Evolutionary conservation across 306 rosid species (phyloP), one percentile per base, ranked within the genome.

Genomic region (Inga leiocalycina): DNA sequence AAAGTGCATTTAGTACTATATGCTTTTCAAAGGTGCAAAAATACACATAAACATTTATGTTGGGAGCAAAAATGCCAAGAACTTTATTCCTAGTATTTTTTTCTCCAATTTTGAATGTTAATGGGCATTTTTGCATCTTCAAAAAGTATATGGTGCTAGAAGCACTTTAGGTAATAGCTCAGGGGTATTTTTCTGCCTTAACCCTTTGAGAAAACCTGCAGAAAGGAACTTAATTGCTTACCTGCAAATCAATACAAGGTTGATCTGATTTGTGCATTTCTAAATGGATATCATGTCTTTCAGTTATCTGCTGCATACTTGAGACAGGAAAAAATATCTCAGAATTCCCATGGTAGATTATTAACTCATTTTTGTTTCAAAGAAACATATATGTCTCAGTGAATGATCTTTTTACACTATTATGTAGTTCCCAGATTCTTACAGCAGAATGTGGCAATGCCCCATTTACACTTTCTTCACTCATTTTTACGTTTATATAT

Each of bases 231-330:
- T 10, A 34, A 19, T 17, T 66, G 8, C 45, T 32, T 77, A 77
- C 82, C 79, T 45, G 79, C 20, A 45, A 27, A 51, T 77, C 78
- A 32, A n/a, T 66, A 17, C 41, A 45, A n/a, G 32, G 56, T 11
- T 54, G 66, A 22, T 71, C 44, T 61, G 12, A 77, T 70, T 8
- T 76, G 51, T 32, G 27, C 62, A 7, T 34, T 44, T 6, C 75
- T 71, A 73, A n/a, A 30, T 44, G 67, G 22, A 59, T 35, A 59
- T 46, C 15, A 10, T 77, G 54, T 73, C 67, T 77, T 5, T 66
- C 45, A 66, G 52, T 5, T 10, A 82, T 57, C 59, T 77, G 74
- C 79, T 77, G 57, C 78, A 77, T 32, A 61, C 79, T 83, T 30
- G 32, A 77, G 54, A 30, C n/a, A 44, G 24, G 43, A 32, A 81